Conservation (phyloP, 345 rosid genomes). For the Microcos paniculata region DNA sequence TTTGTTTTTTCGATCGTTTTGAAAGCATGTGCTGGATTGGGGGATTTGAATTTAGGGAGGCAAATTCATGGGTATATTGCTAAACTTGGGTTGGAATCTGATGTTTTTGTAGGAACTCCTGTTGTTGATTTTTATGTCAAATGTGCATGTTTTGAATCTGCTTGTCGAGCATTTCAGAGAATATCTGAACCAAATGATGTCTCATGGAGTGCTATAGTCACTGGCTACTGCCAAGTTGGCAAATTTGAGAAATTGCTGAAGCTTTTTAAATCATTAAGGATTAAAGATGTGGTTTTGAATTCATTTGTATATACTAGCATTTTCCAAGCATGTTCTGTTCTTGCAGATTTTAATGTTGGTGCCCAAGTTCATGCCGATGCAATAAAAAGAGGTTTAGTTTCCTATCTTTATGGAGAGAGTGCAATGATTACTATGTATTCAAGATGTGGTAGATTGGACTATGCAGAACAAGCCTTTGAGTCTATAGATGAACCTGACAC, state of each 20-base stretch:
- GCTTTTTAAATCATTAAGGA: constrained; percentile 52
- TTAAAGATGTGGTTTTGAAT: constrained; percentile 39
- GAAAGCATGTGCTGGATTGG: constrained; percentile 60
- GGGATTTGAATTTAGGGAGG: constrained; percentile 51
- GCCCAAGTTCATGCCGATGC: constrained; percentile 82
- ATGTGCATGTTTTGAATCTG: constrained; percentile 53
- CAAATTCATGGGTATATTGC: constrained; percentile 58
- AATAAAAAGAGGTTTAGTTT: constrained; percentile 54
- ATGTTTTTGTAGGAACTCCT: constrained; percentile 76
- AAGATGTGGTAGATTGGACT: constrained; percentile 62
- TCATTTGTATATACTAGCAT: constrained; percentile 64
- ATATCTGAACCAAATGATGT: constrained; percentile 68
- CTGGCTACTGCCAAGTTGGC: constrained; percentile 64
- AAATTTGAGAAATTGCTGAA: constrained; percentile 50
- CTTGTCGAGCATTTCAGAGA: constrained; percentile 46
- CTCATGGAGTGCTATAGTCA: constrained; percentile 65
- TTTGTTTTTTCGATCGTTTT: constrained; percentile 63
- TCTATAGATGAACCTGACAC: constrained; percentile 57
- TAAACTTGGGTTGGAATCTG: constrained; percentile 63
- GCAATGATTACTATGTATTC: constrained; percentile 72
- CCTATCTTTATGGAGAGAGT: constrained; percentile 57
- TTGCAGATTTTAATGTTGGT: constrained; percentile 59
- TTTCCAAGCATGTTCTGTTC: constrained; percentile 69
- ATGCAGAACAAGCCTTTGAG: constrained; percentile 55
- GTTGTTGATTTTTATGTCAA: constrained; percentile 67